phyloP scores from a whole-genome alignment of 768 basidiomycete genomes.

The Tricholoma saponaceum region DNA sequence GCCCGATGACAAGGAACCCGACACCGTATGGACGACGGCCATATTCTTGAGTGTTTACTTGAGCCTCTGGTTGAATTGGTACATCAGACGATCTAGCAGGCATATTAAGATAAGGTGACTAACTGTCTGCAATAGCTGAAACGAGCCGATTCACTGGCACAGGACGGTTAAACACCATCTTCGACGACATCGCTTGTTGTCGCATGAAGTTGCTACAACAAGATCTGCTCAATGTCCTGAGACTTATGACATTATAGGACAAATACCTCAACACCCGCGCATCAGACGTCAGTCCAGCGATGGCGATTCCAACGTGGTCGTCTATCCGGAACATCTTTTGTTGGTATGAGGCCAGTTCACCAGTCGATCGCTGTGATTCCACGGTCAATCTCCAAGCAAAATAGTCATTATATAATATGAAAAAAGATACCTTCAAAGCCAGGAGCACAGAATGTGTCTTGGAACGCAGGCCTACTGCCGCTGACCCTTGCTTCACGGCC shows the following conservation, averaged over 20 bases:
- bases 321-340: conserved; percentile 99
- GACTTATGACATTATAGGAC: background rate
- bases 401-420: background rate
- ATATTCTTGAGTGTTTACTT: conserved; percentile 98
- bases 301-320: conserved; percentile 98
- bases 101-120: conserved; percentile 26
- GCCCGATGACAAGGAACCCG: conserved; percentile 95
- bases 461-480: conserved; percentile 94
- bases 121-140: conserved; percentile 91
- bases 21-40: conserved; percentile 97
- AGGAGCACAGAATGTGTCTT: conserved; percentile 93
- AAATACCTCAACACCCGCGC: conserved; percentile 92
- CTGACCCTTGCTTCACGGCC: conserved; percentile 99
- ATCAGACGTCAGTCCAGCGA: conserved; percentile 98
- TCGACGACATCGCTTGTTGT: conserved; percentile 93
- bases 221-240: background rate
- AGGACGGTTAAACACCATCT: conserved; percentile 94
- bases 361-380: conserved; percentile 78
- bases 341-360: conserved; percentile 98
- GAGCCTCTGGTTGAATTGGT: conserved; percentile 64
- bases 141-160: conserved; percentile 94
- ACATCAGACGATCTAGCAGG: background rate
- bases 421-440: conserved; percentile 83
- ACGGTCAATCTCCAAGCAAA: background rate
- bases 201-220: conserved; percentile 92